These are phyloP conservation scores for Venturia asperata DNA, from an alignment of 2,329 filamentous ascomycete species.

Conservation along the genomic window DNA sequence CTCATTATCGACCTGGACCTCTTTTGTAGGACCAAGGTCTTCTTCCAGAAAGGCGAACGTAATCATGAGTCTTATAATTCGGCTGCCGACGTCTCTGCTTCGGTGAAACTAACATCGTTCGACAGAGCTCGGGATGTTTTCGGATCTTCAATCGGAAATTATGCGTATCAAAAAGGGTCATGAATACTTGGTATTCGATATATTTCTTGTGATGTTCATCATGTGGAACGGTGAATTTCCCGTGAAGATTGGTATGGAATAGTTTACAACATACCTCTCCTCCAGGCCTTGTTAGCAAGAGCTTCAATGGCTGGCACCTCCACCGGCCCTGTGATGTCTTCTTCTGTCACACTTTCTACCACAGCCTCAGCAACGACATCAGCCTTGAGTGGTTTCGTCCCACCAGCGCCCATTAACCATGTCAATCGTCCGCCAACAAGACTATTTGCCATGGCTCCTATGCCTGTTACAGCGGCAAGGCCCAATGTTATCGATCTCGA, in stretches of 20 bases:
- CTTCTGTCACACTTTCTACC: slow-evolving; percentile 19
- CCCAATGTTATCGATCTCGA: slow-evolving; percentile 76
- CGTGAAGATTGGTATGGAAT: background rate
- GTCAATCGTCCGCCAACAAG: slow-evolving; percentile 69
- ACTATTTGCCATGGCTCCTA: slow-evolving; percentile 69
- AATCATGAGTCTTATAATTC: too few species aligned
- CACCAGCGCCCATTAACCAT: slow-evolving; percentile 49
- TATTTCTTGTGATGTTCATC: too few species aligned
- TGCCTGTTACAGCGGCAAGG: slow-evolving; percentile 68
- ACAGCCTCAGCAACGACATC: slow-evolving; percentile 21
- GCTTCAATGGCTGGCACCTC: slow-evolving; percentile 75
- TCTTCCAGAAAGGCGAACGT: too few species aligned
- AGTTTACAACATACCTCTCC: slow-evolving; percentile 73
- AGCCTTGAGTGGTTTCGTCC: slow-evolving; percentile 22
- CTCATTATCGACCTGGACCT: too few species aligned
- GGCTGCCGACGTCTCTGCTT: too few species aligned
- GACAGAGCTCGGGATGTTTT: too few species aligned
- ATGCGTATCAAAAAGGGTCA: too few species aligned
- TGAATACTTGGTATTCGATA: too few species aligned
- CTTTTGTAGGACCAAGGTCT: too few species aligned
- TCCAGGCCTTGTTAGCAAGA: slow-evolving; percentile 76
- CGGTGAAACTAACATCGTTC: too few species aligned
- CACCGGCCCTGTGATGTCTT: slow-evolving; percentile 63
- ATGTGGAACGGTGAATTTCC: background rate
- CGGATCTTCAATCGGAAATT: too few species aligned